phyloP scores from a whole-genome alignment of 2,329 filamentous ascomycete genomes.

The Fusarium sterilihyphosum region DNA sequence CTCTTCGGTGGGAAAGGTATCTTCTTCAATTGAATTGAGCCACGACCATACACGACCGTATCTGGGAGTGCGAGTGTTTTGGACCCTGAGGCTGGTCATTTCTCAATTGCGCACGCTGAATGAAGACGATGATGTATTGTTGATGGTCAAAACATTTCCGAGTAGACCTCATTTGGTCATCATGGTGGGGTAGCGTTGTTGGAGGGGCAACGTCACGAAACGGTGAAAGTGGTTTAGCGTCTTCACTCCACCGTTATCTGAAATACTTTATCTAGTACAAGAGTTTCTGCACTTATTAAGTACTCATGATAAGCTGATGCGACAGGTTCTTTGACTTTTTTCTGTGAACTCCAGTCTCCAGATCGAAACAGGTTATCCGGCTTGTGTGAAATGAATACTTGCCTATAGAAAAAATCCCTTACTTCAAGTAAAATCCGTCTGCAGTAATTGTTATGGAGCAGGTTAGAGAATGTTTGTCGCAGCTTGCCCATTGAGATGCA shows the following conservation, averaged over 20 bases:
- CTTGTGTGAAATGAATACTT: too few species aligned
- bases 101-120: background rate
- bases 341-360: too few species aligned
- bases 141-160: background rate
- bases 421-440: too few species aligned
- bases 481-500: too few species aligned
- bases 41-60: background rate
- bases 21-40: background rate
- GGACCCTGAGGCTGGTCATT: background rate
- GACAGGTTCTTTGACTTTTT: too few species aligned
- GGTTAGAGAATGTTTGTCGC: too few species aligned
- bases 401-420: too few species aligned
- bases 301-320: too few species aligned
- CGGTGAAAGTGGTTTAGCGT: background rate
- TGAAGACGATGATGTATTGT: background rate
- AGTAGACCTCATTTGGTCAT: background rate
- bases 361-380: too few species aligned
- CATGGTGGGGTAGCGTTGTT: background rate
- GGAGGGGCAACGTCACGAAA: background rate
- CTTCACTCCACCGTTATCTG: background rate
- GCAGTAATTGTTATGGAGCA: too few species aligned
- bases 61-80: background rate
- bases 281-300: too few species aligned
- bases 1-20: background rate
- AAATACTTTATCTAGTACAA: background rate